Base-by-base conservation (phyloP, 2,329 filamentous ascomycete genomes). In the Fusarium poae region DNA sequence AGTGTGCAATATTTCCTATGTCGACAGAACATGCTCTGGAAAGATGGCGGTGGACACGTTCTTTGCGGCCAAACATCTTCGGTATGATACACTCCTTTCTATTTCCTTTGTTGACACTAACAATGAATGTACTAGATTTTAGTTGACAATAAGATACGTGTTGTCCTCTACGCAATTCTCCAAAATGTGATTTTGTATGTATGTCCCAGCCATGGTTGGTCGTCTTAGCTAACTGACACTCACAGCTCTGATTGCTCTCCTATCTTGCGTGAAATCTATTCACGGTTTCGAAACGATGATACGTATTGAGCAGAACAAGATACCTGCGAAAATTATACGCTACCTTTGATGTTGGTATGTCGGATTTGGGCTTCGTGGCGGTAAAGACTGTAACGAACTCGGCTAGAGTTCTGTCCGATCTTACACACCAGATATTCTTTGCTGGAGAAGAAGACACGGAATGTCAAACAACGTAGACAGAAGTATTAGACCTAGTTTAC, bases 381-480 rank as follows among this genome's bases (percentile, higher is more conserved):
- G 25, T 29, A 29, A 44, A 44, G 25, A 11, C 25, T 44, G 39
- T 23, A 13, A 12, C 39, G 25, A 20, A 62, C n/a, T 40, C 58
- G 58, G 58, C 12, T 27, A 4, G 60, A 45, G 27, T 13, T 61
- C 42, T 25, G 27, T 29, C 58, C 58, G 58, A 7, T 46, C 45
- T 62, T 21, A 45, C 54, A 20, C 10, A 5, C 13, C 9, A 25
- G 11, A 16, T 29, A 20, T 16, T 12, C 9, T 34, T 39, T n/a
- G 4, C 25, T n/a, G 13, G 6, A 23, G 18, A n/a, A 9, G 7
- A 9, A 5, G 4, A 9, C 15, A 15, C 5, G 18, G 13, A 2
- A 20, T 45, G 18, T 45, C n/a, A 20, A 27, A 29, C n/a, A 45
- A 29, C 15, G 4, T 18, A 15, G n/a, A 21, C 5, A 30, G 6